These are phyloP conservation scores for Calonectria leucothoes DNA, from an alignment of 2,329 filamentous ascomycete genomes.

Conservation along the genomic window DNA sequence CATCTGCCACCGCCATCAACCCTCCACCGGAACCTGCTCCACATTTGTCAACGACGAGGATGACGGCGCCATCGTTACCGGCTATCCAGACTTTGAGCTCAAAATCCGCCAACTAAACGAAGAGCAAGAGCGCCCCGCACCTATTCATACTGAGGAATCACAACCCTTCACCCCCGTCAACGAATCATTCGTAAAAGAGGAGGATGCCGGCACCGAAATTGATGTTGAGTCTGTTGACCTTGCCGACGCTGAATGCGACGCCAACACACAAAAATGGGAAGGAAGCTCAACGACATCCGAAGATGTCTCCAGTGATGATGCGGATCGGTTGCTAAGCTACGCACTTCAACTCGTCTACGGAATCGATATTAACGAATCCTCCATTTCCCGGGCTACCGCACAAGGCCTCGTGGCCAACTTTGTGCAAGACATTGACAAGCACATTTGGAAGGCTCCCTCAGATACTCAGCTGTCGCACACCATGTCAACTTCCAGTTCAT, in stretches of 20 bases:
- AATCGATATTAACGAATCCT: conserved; percentile 48
- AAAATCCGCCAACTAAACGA: conserved; percentile 36
- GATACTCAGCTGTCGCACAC: conserved; percentile 46
- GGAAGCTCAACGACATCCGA: conserved; percentile 39
- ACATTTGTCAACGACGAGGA: conserved; percentile 53
- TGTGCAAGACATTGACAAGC: conserved; percentile 46
- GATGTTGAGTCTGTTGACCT: conserved; percentile 28
- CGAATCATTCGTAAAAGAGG: conserved; percentile 37
- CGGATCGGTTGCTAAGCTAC: conserved; percentile 50
- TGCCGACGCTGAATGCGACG: conserved; percentile 21
- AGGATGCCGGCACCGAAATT: conserved; percentile 29
- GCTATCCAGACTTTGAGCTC: conserved; percentile 42
- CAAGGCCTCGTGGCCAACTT: conserved; percentile 48
- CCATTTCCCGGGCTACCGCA: conserved; percentile 42
- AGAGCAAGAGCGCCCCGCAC: not conserved
- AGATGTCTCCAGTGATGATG: conserved; percentile 48
- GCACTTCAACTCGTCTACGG: conserved; percentile 52
- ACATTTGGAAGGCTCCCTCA: conserved; percentile 46
- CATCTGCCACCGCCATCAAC: conserved; percentile 47
- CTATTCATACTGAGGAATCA: conserved; percentile 12
- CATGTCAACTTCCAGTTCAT: conserved; percentile 46
- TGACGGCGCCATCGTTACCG: conserved; percentile 41
- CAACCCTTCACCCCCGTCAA: conserved; percentile 28
- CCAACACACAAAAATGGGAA: conserved; percentile 29
- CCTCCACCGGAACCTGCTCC: conserved; percentile 51